Conservation (phyloP, 768 basidiomycete species). For the Tulasnella sp. region DNA sequence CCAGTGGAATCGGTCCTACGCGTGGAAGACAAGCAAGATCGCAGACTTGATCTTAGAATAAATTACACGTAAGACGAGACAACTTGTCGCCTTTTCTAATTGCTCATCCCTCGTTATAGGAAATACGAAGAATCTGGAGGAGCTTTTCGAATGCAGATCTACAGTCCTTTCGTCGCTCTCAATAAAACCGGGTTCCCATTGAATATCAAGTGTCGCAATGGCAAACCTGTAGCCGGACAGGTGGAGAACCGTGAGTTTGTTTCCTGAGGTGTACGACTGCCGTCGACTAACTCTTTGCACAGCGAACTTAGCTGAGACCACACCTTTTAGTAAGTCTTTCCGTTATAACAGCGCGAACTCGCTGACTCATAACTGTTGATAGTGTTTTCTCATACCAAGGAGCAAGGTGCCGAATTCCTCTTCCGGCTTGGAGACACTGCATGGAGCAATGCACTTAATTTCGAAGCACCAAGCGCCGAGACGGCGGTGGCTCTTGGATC, state of each 20-base stretch:
- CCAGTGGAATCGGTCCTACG: constrained; percentile 63
- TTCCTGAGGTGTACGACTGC: background rate
- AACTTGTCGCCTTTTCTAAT: background rate
- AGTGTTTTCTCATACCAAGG: constrained; percentile 82
- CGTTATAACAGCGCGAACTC: background rate
- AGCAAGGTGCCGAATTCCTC: constrained; percentile 71
- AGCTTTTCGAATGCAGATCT: constrained; percentile 93
- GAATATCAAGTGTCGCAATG: constrained; percentile 49
- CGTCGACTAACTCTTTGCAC: constrained; percentile 10
- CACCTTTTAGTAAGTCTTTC: constrained; percentile 65
- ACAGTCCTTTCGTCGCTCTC: constrained; percentile 75
- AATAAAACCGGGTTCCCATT: constrained; percentile 92
- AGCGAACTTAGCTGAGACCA: constrained; percentile 42
- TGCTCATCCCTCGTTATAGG: constrained; percentile 25
- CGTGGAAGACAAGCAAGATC: constrained; percentile 58
- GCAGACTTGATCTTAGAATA: constrained; percentile 70
- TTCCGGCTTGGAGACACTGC: constrained; percentile 69
- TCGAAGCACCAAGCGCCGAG: constrained; percentile 90
- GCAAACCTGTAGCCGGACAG: constrained; percentile 80
- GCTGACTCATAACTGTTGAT: background rate
- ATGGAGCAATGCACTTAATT: constrained; percentile 89
- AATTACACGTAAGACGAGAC: constrained; percentile 67
- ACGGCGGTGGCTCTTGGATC: constrained; percentile 57
- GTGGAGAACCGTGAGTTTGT: constrained; percentile 41
- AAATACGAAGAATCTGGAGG: constrained; percentile 84